Percentiles rank a stretch among this genome's conserved stretches.
Evolutionary conservation across 2,329 filamentous ascomycete species (phyloP).

Genomic region (Pestalotiopsis sp.): DNA sequence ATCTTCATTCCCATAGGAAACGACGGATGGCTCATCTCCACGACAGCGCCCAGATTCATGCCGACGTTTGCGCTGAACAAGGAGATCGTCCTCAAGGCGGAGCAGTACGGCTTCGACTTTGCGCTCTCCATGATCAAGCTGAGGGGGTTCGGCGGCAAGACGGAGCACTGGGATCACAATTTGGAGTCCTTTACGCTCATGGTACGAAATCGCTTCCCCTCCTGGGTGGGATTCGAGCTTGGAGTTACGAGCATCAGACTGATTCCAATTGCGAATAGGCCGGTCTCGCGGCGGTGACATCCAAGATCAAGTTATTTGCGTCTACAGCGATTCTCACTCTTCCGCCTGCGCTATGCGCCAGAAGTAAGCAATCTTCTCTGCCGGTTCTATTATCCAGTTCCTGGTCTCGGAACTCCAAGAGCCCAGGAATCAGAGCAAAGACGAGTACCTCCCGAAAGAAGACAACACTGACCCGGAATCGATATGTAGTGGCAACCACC

Average conservation of each 20-base stretch:
- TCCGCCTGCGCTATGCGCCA: conserved; percentile 25
- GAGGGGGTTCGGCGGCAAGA: conserved; percentile 27
- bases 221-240: conserved; percentile 6
- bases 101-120: conserved; percentile 26
- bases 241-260: not conserved
- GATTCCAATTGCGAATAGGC: conserved; percentile 14
- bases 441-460: not conserved
- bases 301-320: conserved; percentile 32
- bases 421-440: no score
- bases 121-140: conserved; percentile 30
- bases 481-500: conserved; percentile 22
- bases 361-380: conserved; percentile 14
- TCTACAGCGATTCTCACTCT: conserved; percentile 28
- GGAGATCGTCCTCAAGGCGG: conserved; percentile 25
- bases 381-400: not conserved
- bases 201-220: conserved; percentile 9
- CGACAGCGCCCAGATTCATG: conserved; percentile 27
- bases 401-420: not conserved
- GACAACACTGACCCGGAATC: not conserved
- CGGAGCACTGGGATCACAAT: conserved; percentile 31
- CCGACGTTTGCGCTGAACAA: conserved; percentile 29
- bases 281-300: conserved; percentile 28
- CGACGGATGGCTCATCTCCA: conserved; percentile 31
- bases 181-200: conserved; percentile 31
- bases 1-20: conserved; percentile 26